Evolutionary conservation across 2,329 filamentous ascomycete species (phyloP).

Genomic region (Ramularia collo-cygni): DNA sequence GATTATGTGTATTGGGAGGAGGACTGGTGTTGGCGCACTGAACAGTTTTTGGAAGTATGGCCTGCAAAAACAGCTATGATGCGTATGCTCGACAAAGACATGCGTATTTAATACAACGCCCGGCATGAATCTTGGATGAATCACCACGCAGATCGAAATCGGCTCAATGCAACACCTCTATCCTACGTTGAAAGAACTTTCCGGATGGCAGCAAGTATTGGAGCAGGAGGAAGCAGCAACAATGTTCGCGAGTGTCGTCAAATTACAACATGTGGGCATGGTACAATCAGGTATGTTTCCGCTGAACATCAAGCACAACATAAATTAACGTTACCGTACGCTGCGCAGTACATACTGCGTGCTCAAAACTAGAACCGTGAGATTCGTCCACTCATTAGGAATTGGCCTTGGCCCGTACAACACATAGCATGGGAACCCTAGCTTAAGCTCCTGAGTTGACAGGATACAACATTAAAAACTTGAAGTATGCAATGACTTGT

Average conservation of each 20-base stretch:
- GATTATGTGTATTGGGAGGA: constrained; percentile 1
- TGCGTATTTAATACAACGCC: background rate
- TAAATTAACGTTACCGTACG: background rate
- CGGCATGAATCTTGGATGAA: background rate
- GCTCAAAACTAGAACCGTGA: background rate
- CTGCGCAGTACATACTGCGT: background rate
- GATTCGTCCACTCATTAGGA: background rate
- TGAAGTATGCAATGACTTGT: no score
- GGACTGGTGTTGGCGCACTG: background rate
- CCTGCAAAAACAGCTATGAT: background rate
- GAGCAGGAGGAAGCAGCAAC: no score
- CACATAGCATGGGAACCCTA: no score
- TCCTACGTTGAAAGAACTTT: background rate
- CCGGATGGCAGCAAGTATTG: background rate
- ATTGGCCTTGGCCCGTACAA: no score
- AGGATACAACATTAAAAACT: no score
- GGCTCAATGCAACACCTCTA: background rate
- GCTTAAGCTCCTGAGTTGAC: no score
- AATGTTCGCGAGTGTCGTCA: background rate
- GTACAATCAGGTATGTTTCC: background rate
- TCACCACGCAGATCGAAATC: background rate
- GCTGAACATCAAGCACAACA: background rate
- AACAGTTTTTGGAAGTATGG: background rate
- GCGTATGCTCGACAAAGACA: constrained; percentile 2
- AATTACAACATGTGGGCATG: background rate